A percentile compares a stretch with the other conserved stretches of the same genome.
Conservation (phyloP, 108 stramenopile genomes). For the Skeletonema tropicum region DNA sequence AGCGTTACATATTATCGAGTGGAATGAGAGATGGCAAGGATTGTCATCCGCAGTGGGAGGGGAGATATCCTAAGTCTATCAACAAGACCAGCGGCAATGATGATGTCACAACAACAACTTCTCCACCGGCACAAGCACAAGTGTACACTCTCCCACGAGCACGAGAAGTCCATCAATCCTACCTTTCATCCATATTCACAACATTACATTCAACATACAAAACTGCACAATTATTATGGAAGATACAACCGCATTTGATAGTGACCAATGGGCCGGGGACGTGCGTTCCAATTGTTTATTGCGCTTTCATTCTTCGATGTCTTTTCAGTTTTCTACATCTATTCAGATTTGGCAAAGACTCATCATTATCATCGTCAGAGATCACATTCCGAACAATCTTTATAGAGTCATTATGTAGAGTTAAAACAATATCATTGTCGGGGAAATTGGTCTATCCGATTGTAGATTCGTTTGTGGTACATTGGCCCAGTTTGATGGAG, state of each 20-base stretch:
- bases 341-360: background rate
- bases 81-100: slow-evolving; percentile 1
- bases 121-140: slow-evolving; percentile 6
- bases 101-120: background rate
- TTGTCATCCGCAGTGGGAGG: slow-evolving; percentile 13
- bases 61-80: slow-evolving; percentile 21
- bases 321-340: background rate
- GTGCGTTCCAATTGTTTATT: slow-evolving; percentile 77
- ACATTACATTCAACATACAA: slow-evolving; percentile 51
- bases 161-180: slow-evolving; percentile 76
- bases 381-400: slow-evolving; percentile 66
- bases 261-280: slow-evolving; percentile 92
- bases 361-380: background rate
- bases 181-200: slow-evolving; percentile 53
- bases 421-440: slow-evolving; percentile 80
- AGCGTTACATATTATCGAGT: slow-evolving; percentile 21
- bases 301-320: slow-evolving; percentile 58
- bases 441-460: slow-evolving; percentile 86
- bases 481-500: slow-evolving; percentile 77
- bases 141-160: slow-evolving; percentile 70
- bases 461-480: slow-evolving; percentile 87
- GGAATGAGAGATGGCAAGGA: background rate
- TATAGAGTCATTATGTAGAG: slow-evolving; percentile 89
- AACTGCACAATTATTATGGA: slow-evolving; percentile 42
- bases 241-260: slow-evolving; percentile 69